phyloP scores from a whole-genome alignment of 768 basidiomycete species.

The Russula compacta region DNA sequence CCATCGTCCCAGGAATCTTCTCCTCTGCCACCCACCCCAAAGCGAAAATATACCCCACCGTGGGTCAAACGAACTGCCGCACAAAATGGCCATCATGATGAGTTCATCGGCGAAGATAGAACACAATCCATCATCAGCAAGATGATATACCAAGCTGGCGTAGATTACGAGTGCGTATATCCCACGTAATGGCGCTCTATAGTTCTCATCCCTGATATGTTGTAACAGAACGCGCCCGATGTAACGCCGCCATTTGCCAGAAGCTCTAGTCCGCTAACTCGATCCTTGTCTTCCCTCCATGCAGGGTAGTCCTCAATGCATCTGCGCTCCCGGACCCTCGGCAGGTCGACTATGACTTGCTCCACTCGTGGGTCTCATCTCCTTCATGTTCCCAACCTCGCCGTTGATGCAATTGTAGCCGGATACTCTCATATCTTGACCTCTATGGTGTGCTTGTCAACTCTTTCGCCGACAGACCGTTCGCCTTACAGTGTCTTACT shows the following conservation, averaged over 20 bases:
- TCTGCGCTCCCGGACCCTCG: conserved; percentile 76
- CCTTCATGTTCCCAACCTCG: conserved; percentile 15
- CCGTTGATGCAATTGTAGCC: conserved; percentile 33
- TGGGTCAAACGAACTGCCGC: conserved; percentile 38
- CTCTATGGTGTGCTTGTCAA: conserved; percentile 51
- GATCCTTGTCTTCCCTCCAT: not conserved
- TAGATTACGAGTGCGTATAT: conserved; percentile 72
- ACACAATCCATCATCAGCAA: conserved; percentile 58
- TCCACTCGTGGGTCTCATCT: conserved; percentile 44
- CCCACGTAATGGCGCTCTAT: not conserved
- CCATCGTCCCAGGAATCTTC: conserved; percentile 45
- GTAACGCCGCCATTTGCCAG: conserved; percentile 30
- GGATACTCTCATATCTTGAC: conserved; percentile 70
- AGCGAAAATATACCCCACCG: conserved; percentile 38
- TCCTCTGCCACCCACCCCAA: conserved; percentile 26
- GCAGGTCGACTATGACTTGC: conserved; percentile 65
- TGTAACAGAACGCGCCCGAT: conserved; percentile 69
- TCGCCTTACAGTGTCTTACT: not conserved
- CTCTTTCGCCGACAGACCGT: not conserved
- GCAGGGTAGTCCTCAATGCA: conserved; percentile 75
- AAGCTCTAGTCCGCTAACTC: not conserved
- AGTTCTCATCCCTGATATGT: conserved; percentile 7
- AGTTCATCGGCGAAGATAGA: conserved; percentile 29
- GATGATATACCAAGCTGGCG: conserved; percentile 82
- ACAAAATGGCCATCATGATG: conserved; percentile 21